Conservation (phyloP, 2,329 filamentous ascomycete genomes). For the Colletotrichum echinochloae region DNA sequence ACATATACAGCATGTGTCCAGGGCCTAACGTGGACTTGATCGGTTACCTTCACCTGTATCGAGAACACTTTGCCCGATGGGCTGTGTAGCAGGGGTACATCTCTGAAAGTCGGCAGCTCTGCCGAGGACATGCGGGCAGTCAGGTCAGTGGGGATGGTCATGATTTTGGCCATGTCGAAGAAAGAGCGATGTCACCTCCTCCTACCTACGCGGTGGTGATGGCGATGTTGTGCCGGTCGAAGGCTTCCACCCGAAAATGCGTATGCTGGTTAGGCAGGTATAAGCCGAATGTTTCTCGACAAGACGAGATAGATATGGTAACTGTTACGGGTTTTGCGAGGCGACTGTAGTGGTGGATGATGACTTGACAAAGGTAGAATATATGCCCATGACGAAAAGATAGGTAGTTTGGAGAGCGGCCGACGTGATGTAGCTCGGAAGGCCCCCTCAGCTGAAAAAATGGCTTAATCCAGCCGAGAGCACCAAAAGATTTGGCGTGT, state of each 20-base stretch:
- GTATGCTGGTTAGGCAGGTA: neutral
- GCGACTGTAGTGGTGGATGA: constrained; percentile 6
- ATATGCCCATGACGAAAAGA: constrained; percentile 18
- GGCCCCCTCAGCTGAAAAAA: constrained; percentile 6
- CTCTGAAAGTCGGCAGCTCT: constrained; percentile 4
- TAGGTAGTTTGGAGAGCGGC: neutral
- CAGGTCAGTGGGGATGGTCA: constrained; percentile 8
- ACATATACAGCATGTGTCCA: constrained; percentile 52
- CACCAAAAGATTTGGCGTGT: neutral
- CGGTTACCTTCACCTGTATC: neutral
- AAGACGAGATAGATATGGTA: neutral
- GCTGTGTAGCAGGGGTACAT: constrained; percentile 10
- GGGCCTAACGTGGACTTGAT: constrained; percentile 40
- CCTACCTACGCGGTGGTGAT: neutral
- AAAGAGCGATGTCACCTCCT: neutral
- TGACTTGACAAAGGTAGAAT: constrained; percentile 9
- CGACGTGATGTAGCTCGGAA: constrained; percentile 2
- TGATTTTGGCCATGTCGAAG: constrained; percentile 3
- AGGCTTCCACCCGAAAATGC: neutral
- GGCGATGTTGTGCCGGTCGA: neutral
- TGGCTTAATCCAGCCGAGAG: constrained; percentile 5
- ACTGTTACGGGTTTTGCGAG: neutral
- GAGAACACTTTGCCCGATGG: constrained; percentile 14
- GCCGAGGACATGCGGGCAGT: neutral
- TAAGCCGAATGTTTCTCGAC: neutral